Percentiles rank a stretch among this genome's conserved stretches.
phyloP scores from a whole-genome alignment of 352 stramenopile genomes.

The Phytophthora tentaculata region DNA sequence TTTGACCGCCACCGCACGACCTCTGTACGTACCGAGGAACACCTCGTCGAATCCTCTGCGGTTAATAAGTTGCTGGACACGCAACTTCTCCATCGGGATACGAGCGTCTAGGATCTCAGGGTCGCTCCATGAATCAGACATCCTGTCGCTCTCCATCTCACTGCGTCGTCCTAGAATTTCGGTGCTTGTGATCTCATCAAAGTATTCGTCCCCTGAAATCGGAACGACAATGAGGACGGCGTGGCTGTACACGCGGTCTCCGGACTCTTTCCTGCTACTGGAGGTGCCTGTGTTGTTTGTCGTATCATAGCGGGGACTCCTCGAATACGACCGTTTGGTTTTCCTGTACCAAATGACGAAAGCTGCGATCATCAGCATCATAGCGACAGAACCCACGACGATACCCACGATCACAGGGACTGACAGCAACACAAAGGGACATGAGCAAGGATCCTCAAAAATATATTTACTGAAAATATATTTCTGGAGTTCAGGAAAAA shows the following conservation, averaged over 20 bases:
- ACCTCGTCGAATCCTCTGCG: slow-evolving; percentile 55
- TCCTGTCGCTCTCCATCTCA: slow-evolving; percentile 23
- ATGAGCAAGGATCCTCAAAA: too few relatives aligned
- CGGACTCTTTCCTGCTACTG: slow-evolving; percentile 30
- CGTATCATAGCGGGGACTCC: slow-evolving; percentile 26
- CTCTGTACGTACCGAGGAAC: slow-evolving; percentile 48
- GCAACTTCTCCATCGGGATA: slow-evolving; percentile 48
- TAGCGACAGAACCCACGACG: slow-evolving; percentile 39
- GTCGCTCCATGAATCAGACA: slow-evolving; percentile 34
- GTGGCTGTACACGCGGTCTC: slow-evolving; percentile 29
- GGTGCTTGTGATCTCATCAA: slow-evolving; percentile 31
- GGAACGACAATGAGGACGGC: slow-evolving; percentile 27
- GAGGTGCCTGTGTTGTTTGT: slow-evolving; percentile 25
- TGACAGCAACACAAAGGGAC: slow-evolving; percentile 6
- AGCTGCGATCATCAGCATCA: slow-evolving; percentile 46
- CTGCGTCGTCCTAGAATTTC: slow-evolving; percentile 35
- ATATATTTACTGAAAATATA: too few relatives aligned
- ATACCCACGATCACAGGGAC: slow-evolving; percentile 46
- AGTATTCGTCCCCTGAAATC: slow-evolving; percentile 31
- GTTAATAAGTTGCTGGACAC: slow-evolving; percentile 46
- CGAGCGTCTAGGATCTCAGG: slow-evolving; percentile 38
- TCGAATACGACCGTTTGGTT: slow-evolving; percentile 28
- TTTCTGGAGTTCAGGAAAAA: too few relatives aligned
- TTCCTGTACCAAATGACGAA: slow-evolving; percentile 53
- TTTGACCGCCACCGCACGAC: slow-evolving; percentile 53